Base-by-base conservation (phyloP, 2,329 filamentous ascomycete species). In the Teratosphaeria gauchensis region DNA sequence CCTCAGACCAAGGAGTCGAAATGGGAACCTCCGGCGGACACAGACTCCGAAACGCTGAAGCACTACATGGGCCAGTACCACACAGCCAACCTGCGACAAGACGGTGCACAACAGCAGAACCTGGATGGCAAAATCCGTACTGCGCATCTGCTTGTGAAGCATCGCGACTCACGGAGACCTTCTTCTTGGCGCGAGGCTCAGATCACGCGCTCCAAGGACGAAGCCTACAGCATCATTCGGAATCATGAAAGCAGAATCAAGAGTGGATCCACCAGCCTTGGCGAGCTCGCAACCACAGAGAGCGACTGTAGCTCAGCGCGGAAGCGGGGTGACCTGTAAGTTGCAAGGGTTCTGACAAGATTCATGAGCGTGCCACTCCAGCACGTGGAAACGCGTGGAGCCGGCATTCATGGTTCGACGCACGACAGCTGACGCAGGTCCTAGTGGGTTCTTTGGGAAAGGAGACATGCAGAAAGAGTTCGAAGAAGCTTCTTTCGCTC, bases 401-500 rank as follows among this genome's bases (percentile, higher is more conserved):
- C 30, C 21, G 24, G 21, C 24, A 12, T 55, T 24, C 14, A n/a
- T 55, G 28, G 4, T 53, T 14, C 1, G 31, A 51, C 16, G 31
- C 33, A 57, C 48, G 56, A 61, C 54, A 53, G 58, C 66, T 68
- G 59, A 68, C 55, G 24, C 32, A 32, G 46, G 30, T 53, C 51
- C n/a, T 59, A 87, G 84, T 63, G 94, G 94, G 21, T 96, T 92
- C 75, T 99, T 99, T 74, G 92, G 90, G 58, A 86, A 83, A 68
- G 90, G 91, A 31, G 92, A 97, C 70, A 99, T 99, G 94, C 94
- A 99, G 74, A 92, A 92, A 78, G 92, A 96, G 76, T 99, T 99
- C 71, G 94, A 99, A 77, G 90, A 96, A 58, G 92, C 92, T 4
- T 88, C 94, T 1, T 99, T 99, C 76, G 86, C 83, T n/a, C 80